phyloP scores from a whole-genome alignment of 495 filamentous ascomycete species.

The Penicillium pulvis region DNA sequence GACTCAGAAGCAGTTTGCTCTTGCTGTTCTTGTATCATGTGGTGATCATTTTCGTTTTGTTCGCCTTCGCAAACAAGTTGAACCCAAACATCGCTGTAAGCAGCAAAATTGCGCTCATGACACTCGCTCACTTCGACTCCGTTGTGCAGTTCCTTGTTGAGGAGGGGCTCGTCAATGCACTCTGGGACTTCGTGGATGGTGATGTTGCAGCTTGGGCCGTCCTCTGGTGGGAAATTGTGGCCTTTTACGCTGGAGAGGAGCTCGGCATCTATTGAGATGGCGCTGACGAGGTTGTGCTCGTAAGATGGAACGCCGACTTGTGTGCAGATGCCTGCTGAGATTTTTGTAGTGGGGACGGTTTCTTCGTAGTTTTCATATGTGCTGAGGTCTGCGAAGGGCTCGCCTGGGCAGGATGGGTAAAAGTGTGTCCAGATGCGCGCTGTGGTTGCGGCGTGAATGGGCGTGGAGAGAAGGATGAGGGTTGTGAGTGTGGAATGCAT shows the following conservation, averaged over 20 bases:
- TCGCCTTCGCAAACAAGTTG: conserved; percentile 29
- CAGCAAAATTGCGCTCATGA: conserved; percentile 24
- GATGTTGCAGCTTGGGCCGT: conserved; percentile 32
- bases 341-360: conserved; percentile 27
- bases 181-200: conserved; percentile 41
- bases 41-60: background rate
- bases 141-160: conserved; percentile 26
- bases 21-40: background rate
- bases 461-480: conserved; percentile 28
- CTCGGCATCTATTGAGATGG: conserved; percentile 38
- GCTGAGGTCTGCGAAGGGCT: conserved; percentile 26
- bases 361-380: conserved; percentile 33
- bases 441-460: conserved; percentile 28
- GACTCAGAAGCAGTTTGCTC: background rate
- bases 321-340: conserved; percentile 32
- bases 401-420: conserved; percentile 38
- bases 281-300: conserved; percentile 28
- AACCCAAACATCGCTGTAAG: conserved; percentile 39
- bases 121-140: conserved; percentile 34
- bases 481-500: conserved; percentile 27
- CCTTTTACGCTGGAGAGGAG: conserved; percentile 21
- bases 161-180: conserved; percentile 36
- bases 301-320: conserved; percentile 34
- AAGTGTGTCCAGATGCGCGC: conserved; percentile 41
- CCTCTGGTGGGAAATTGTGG: conserved; percentile 17